Evolutionary conservation across 1,139 yeast genomes (phyloP).

Genomic region (Spencermartinsiella ligniputridi): DNA sequence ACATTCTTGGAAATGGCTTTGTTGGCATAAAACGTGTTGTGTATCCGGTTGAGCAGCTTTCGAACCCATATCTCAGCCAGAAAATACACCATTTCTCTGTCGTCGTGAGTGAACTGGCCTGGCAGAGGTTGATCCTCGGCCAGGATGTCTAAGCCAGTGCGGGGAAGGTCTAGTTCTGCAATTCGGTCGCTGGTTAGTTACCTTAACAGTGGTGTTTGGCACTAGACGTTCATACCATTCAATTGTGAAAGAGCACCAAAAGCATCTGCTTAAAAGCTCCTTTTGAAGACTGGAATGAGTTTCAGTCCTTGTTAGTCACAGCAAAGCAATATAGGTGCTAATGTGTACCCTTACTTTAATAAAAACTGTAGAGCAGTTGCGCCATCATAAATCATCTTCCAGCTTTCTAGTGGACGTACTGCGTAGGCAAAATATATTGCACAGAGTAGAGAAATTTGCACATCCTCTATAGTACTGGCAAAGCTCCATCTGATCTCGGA

Average conservation of each 20-base stretch:
- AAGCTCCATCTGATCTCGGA: not conserved
- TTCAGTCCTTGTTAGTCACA: not conserved
- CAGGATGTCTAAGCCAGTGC: constrained; percentile 17
- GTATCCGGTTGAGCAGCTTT: constrained; percentile 19
- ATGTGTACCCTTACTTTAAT: not conserved
- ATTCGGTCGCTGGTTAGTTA: constrained; percentile 12
- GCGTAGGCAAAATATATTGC: constrained; percentile 18
- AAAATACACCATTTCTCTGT: constrained; percentile 17
- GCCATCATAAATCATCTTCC: constrained; percentile 18
- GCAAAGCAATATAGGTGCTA: no score
- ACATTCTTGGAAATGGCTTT: constrained; percentile 7
- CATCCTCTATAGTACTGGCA: constrained; percentile 1
- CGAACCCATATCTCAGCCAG: constrained; percentile 20
- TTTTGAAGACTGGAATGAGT: not conserved
- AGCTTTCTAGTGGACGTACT: constrained; percentile 16
- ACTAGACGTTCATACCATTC: constrained; percentile 12
- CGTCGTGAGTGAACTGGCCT: constrained; percentile 7
- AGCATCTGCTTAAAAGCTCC: constrained; percentile 7
- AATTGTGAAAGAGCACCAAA: constrained; percentile 20
- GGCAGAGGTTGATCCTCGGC: constrained; percentile 19
- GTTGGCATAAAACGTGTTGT: constrained; percentile 13
- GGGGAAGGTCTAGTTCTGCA: constrained; percentile 20
- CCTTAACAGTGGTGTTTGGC: not conserved
- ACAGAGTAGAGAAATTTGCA: constrained; percentile 9
- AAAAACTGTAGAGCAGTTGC: constrained; percentile 10